Evolutionary conservation across 1,139 yeast species (phyloP).

Genomic region (Debaryomycetaceae sp.): DNA sequence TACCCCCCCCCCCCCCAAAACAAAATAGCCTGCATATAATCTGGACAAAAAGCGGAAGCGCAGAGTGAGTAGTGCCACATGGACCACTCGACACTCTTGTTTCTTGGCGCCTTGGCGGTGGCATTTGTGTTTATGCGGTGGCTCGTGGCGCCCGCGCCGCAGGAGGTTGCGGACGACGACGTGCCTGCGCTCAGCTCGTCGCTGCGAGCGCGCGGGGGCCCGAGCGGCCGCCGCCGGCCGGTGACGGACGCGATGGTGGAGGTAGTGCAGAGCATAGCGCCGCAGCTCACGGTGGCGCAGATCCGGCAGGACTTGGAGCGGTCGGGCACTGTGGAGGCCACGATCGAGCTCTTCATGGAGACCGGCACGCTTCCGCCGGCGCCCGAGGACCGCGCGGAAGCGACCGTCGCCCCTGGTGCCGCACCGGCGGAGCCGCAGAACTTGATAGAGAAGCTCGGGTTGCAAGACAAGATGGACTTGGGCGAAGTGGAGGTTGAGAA

Average conservation of each 20-base stretch:
- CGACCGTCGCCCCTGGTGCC: slow-evolving; percentile 10
- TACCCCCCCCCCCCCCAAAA: slow-evolving; percentile 1
- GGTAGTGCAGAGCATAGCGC: slow-evolving; percentile 80
- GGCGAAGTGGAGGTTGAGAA: slow-evolving; percentile 7
- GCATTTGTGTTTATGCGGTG: slow-evolving; percentile 59
- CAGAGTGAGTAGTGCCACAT: slow-evolving; percentile 18
- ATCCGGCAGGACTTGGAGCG: slow-evolving; percentile 59
- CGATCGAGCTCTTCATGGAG: slow-evolving; percentile 67
- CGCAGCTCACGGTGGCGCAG: slow-evolving; percentile 65
- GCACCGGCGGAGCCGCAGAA: slow-evolving; percentile 16
- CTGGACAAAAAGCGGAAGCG: background rate
- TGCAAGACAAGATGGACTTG: slow-evolving; percentile 17
- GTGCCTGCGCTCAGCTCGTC: slow-evolving; percentile 5
- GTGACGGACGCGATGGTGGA: slow-evolving; percentile 83
- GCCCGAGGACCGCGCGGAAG: slow-evolving; percentile 36
- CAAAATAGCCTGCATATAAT: slow-evolving; percentile 1
- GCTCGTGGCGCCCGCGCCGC: slow-evolving; percentile 54
- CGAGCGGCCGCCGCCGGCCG: slow-evolving; percentile 20
- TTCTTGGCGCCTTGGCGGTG: slow-evolving; percentile 43
- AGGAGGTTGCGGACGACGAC: slow-evolving; percentile 12
- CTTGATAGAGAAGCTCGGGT: slow-evolving; percentile 36
- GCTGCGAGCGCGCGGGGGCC: slow-evolving; percentile 2
- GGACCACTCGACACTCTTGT: slow-evolving; percentile 53
- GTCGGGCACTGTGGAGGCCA: slow-evolving; percentile 76
- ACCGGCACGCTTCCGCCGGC: slow-evolving; percentile 66